Percentiles rank a stretch among this genome's conserved stretches.
These are phyloP conservation scores for Entamoeba moshkovskii DNA, from an alignment of 208 protist genomes.

Conservation along the genomic window DNA sequence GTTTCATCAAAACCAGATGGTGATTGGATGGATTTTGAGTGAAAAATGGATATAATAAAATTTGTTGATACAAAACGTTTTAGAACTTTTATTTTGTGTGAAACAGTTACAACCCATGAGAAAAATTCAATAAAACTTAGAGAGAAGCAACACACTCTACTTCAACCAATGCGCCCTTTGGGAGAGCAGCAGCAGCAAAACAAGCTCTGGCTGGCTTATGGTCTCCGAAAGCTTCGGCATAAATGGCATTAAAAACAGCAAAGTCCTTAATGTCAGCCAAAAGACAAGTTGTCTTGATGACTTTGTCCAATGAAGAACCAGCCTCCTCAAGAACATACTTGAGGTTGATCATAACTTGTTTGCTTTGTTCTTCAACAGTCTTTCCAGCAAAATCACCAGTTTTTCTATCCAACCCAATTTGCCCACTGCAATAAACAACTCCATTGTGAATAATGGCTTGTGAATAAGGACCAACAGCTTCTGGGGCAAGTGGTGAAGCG, in stretches of 20 bases:
- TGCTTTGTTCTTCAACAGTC: neutral
- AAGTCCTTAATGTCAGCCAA: slow-evolving; percentile 7
- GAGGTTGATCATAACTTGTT: slow-evolving; percentile 6
- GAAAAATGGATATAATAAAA: no score
- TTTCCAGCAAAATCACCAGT: slow-evolving; percentile 3
- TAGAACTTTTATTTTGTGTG: no score
- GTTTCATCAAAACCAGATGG: no score
- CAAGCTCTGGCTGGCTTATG: neutral
- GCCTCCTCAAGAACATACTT: slow-evolving; percentile 1
- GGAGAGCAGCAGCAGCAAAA: neutral
- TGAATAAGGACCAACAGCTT: neutral
- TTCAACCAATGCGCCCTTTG: slow-evolving; percentile 10
- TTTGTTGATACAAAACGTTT: no score
- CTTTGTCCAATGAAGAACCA: neutral
- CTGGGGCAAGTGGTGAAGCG: neutral
- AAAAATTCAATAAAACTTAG: no score
- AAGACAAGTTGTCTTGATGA: neutral
- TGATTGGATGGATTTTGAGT: no score
- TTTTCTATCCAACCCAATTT: neutral
- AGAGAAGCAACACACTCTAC: neutral
- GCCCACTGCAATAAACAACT: neutral
- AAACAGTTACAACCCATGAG: no score
- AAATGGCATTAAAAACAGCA: slow-evolving; percentile 12
- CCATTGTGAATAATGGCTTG: neutral
- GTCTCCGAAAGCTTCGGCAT: neutral